phyloP scores from a whole-genome alignment of 495 filamentous ascomycete species.

The Xylaria nigripes region DNA sequence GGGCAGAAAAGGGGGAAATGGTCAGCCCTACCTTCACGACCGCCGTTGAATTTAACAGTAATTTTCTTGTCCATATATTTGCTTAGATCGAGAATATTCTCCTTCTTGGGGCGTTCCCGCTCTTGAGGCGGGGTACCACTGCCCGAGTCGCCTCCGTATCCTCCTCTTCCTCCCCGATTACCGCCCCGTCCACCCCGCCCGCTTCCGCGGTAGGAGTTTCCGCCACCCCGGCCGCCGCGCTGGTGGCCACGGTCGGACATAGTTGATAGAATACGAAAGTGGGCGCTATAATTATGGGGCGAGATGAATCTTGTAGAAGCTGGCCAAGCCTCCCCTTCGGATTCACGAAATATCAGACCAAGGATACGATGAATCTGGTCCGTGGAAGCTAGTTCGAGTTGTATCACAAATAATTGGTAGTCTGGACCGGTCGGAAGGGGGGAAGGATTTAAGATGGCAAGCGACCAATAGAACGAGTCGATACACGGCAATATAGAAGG shows the following conservation, averaged over 20 bases:
- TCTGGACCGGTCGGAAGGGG: not conserved
- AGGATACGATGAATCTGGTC: slow-evolving; percentile 10
- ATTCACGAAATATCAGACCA: slow-evolving; percentile 10
- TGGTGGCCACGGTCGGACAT: slow-evolving; percentile 61
- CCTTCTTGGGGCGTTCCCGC: slow-evolving; percentile 83
- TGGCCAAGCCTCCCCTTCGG: slow-evolving; percentile 8
- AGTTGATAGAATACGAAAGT: slow-evolving; percentile 11
- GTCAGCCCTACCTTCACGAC: slow-evolving; percentile 66
- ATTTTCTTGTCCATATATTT: slow-evolving; percentile 97
- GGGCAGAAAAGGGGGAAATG: not conserved
- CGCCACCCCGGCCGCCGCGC: slow-evolving; percentile 40
- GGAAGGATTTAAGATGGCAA: not conserved
- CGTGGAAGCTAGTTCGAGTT: not conserved
- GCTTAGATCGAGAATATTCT: slow-evolving; percentile 89
- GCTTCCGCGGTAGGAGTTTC: slow-evolving; percentile 35
- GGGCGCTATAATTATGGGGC: not conserved
- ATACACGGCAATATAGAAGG: not conserved
- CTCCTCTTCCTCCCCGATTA: slow-evolving; percentile 35
- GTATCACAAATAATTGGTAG: not conserved
- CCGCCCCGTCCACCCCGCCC: slow-evolving; percentile 45
- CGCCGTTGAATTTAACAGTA: slow-evolving; percentile 91
- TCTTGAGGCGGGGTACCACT: slow-evolving; percentile 34
- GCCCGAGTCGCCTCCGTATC: slow-evolving; percentile 25
- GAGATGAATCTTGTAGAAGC: not conserved
- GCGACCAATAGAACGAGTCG: slow-evolving; percentile 2